Conservation (phyloP, 2,329 filamentous ascomycete genomes). For the Fonsecaea monophora region DNA sequence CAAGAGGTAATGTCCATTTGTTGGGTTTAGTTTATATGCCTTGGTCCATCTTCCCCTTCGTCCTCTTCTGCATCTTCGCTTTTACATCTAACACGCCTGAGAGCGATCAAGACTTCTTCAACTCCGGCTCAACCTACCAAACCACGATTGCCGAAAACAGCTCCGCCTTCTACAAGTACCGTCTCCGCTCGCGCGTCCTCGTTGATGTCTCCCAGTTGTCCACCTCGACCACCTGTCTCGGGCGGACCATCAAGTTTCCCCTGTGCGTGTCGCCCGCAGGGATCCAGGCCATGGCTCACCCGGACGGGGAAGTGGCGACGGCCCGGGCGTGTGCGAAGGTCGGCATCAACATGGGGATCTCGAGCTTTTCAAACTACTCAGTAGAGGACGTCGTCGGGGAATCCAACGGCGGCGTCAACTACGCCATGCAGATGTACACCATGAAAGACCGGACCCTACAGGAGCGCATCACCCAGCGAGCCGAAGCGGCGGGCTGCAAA, state of each 20-base stretch:
- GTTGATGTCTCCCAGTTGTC: conserved; percentile 47
- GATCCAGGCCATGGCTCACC: conserved; percentile 57
- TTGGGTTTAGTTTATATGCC: background rate
- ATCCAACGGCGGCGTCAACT: conserved; percentile 45
- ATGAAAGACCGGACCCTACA: conserved; percentile 47
- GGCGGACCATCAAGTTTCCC: conserved; percentile 52
- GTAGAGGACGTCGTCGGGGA: conserved; percentile 53
- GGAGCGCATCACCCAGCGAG: conserved; percentile 49
- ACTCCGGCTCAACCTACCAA: conserved; percentile 34
- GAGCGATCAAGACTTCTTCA: conserved; percentile 31
- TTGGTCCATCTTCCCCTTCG: background rate
- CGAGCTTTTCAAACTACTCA: conserved; percentile 50
- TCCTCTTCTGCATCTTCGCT: background rate
- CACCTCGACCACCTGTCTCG: conserved; percentile 51
- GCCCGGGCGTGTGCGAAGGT: conserved; percentile 50
- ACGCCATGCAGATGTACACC: conserved; percentile 34
- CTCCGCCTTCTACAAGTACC: conserved; percentile 57
- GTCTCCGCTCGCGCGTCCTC: conserved; percentile 50
- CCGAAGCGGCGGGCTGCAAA: conserved; percentile 55
- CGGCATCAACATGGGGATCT: conserved; percentile 53
- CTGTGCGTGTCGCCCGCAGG: conserved; percentile 58
- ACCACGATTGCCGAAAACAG: conserved; percentile 55
- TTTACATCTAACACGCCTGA: too few relatives aligned
- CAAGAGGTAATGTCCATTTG: conserved; percentile 21
- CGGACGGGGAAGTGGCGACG: conserved; percentile 57